phyloP scores from a whole-genome alignment of 192 early-diverging fungal genomes.

The Phycomyces nitens region DNA sequence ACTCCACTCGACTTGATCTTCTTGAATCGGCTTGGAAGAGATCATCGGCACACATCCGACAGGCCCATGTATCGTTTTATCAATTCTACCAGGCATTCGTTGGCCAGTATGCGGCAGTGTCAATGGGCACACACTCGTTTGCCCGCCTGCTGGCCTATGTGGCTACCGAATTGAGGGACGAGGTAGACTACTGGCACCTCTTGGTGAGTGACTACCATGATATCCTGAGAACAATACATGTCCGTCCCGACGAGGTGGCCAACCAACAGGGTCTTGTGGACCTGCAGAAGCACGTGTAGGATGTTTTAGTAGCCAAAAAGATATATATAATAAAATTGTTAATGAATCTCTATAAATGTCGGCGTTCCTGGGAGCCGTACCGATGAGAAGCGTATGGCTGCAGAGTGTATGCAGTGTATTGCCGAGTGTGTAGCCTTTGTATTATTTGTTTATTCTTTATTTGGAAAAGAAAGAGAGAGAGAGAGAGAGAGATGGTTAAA shows the following conservation, averaged over 20 bases:
- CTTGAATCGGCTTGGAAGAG: conserved; percentile 29
- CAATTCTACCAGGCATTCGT: conserved; percentile 39
- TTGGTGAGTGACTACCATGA: conserved; percentile 29
- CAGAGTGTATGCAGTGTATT: background rate
- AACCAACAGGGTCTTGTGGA: background rate
- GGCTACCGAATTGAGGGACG: conserved; percentile 4
- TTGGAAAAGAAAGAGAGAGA: background rate
- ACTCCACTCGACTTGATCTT: background rate
- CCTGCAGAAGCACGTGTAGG: background rate
- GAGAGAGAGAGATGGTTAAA: no score
- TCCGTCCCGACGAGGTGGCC: conserved; percentile 3
- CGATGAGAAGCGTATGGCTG: background rate
- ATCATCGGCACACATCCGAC: conserved; percentile 30
- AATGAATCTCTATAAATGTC: no score
- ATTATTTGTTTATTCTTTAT: background rate
- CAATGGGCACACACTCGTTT: conserved; percentile 29
- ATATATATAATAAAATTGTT: no score
- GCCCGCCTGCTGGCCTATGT: conserved; percentile 28
- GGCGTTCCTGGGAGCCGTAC: background rate
- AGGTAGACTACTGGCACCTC: conserved; percentile 31
- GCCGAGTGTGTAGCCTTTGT: background rate
- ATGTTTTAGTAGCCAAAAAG: background rate
- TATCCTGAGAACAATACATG: conserved; percentile 9
- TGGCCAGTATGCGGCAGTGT: conserved; percentile 33
- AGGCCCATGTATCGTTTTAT: conserved; percentile 35